Conservation (phyloP, 2,329 filamentous ascomycete genomes). For the Trichoderma gracile region DNA sequence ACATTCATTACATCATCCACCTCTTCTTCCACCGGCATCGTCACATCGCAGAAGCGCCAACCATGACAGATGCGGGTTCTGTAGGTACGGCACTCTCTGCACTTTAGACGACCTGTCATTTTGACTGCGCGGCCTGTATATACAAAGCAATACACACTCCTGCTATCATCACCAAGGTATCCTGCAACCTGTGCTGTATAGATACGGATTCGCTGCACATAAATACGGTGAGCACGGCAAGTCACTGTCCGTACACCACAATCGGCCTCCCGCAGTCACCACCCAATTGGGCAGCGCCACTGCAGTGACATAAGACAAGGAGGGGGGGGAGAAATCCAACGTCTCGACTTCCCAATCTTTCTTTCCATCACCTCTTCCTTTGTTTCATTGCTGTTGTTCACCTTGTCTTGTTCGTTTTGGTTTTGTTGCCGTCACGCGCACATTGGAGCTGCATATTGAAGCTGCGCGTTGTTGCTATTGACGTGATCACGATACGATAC, state of each 20-base stretch:
- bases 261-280: conserved; percentile 16
- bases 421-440: not conserved
- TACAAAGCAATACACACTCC: no score
- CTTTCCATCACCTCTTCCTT: not conserved
- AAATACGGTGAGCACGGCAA: not conserved
- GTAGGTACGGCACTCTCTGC: not conserved
- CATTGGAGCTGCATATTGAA: not conserved
- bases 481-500: not conserved
- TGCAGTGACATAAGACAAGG: conserved; percentile 10
- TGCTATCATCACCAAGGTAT: no score
- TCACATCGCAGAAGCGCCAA: not conserved
- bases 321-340: not conserved
- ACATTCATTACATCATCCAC: not conserved
- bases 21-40: not conserved
- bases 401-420: not conserved
- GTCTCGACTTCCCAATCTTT: not conserved
- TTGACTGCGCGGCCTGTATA: not conserved
- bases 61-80: not conserved
- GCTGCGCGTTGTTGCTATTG: not conserved
- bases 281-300: conserved; percentile 22
- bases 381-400: not conserved
- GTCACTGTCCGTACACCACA: not conserved
- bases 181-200: not conserved
- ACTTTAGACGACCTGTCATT: no score
- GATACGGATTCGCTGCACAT: not conserved